Evolutionary conservation across 176 grass and related monocot genomes (phyloP).

Genomic region (Triticum aestivum): DNA sequence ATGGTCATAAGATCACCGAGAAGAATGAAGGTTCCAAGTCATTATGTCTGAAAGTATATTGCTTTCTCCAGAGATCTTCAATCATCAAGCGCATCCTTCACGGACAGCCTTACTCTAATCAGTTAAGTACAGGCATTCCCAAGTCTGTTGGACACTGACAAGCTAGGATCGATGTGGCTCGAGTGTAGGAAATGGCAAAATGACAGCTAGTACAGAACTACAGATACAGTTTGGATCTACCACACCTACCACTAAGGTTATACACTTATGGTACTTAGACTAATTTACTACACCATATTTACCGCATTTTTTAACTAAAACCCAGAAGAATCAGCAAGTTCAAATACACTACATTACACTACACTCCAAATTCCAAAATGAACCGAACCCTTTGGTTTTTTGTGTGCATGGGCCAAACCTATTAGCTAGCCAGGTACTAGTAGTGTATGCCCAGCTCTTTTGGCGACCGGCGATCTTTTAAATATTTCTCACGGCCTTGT

Average conservation of each 20-base stretch:
- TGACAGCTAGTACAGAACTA: not conserved
- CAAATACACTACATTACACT: not conserved
- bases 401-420: not conserved
- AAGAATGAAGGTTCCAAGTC: constrained; percentile 20
- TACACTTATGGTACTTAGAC: too few relatives aligned
- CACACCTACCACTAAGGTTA: too few relatives aligned
- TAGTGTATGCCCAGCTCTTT: constrained; percentile 9
- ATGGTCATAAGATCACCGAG: not conserved
- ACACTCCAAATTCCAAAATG: not conserved
- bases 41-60: not conserved
- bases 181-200: not conserved
- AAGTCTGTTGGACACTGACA: not conserved
- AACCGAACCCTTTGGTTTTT: not conserved
- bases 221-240: not conserved
- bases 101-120: not conserved
- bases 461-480: constrained; percentile 23
- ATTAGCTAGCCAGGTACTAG: not conserved
- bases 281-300: too few relatives aligned
- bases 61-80: not conserved
- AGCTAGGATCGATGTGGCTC: not conserved
- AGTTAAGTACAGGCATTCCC: not conserved
- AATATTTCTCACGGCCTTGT: constrained; percentile 1
- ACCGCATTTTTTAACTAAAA: not conserved
- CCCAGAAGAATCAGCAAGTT: not conserved
- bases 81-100: not conserved